Evolutionary conservation across 345 rosid genomes (phyloP), one percentile per base, ranked within the genome.

Genomic region (Linum lewisii): DNA sequence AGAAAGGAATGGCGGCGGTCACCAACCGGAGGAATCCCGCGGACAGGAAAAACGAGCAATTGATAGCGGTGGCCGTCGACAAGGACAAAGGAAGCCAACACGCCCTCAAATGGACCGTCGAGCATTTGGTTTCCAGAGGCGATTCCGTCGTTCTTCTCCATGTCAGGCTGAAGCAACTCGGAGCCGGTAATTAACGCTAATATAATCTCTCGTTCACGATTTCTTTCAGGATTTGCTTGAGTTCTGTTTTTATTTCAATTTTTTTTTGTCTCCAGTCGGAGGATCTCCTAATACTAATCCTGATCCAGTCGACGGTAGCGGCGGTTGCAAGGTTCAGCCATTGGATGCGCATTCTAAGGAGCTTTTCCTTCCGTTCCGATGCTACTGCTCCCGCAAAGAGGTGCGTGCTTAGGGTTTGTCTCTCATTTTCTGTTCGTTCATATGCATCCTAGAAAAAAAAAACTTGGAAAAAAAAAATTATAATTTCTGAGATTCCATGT

Each of bases 331-430:
- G 24, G 6, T 15, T 13, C 6, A 11, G 5, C 47, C 15, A 42
- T 42, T 24, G 7, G 56, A 52, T 20, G 15, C 3, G 1, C 23
- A 19, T 4, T 20, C 24, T 2, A 52, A 52, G 14, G 56, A 52
- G 25, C 25, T 52, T 7, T 52, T 52, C 24, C 56, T 52, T 21
- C 56, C 56, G 15, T 52, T 52, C 56, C 56, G 56, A 10, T 52
- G 25, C 56, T 52, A 15, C 25, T 52, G 56, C 56, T 20, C 56
- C 24, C 56, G 56, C 15, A 52, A 52, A 52, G 56, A 52, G 23
- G 56, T 52, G 2, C 23, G 10, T 7, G 2, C 23, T 1, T 7
- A 1, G 7, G 2, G 7, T 29, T 29, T 1, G 0, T 29, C 7
- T 29, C 34, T 29, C 34, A 0, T 29, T 29, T 29, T 29, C 7